Evolutionary conservation across 352 stramenopile species (phyloP).

Genomic region (Aphanomyces invadans): DNA sequence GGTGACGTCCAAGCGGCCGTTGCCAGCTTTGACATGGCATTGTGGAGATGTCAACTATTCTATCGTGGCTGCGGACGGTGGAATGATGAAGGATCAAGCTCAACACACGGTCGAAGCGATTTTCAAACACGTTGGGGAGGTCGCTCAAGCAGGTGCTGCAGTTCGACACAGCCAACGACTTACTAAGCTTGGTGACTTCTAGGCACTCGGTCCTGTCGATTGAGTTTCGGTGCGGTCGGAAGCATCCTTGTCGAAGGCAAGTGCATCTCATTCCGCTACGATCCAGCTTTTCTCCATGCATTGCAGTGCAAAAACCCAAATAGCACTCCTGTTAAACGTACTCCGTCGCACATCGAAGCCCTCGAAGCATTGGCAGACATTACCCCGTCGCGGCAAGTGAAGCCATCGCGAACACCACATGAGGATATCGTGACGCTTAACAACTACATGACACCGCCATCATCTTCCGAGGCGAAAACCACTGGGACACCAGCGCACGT

Average conservation of each 20-base stretch:
- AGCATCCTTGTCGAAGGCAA: conserved; percentile 14
- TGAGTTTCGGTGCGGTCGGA: conserved; percentile 4
- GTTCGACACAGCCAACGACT: too few relatives aligned
- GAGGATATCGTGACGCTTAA: background rate
- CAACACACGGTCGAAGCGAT: conserved; percentile 19
- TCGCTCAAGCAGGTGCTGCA: background rate
- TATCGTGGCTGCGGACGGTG: conserved; percentile 10
- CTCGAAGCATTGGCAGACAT: conserved; percentile 6
- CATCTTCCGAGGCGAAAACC: background rate
- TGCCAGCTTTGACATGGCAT: conserved; percentile 15
- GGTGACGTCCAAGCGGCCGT: conserved; percentile 12
- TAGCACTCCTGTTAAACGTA: too few relatives aligned
- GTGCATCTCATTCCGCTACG: conserved; percentile 10
- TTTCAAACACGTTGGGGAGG: conserved; percentile 17
- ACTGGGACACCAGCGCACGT: too few relatives aligned
- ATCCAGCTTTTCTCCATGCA: conserved; percentile 12
- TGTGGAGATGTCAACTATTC: conserved; percentile 21
- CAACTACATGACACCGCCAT: background rate
- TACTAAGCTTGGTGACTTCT: too few relatives aligned
- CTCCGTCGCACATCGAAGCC: background rate
- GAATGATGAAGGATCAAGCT: conserved; percentile 24
- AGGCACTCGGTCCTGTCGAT: background rate
- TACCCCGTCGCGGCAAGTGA: background rate
- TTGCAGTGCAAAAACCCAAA: background rate
- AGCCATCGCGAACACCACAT: background rate